phyloP scores from a whole-genome alignment of 345 rosid species.

The Viola odorata region DNA sequence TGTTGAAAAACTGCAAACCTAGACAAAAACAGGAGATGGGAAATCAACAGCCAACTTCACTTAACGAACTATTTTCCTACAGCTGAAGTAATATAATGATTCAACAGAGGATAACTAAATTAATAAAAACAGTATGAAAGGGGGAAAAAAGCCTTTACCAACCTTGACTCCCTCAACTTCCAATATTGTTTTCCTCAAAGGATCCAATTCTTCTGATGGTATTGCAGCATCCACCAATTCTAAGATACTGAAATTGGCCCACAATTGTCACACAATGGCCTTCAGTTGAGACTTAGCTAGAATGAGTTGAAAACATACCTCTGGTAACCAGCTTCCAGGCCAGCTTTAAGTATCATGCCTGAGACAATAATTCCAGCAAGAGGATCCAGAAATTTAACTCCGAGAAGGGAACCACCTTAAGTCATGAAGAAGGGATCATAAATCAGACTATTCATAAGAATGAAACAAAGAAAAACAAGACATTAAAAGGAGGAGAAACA shows the following conservation, averaged over 20 bases:
- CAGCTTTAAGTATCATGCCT: slow-evolving; percentile 80
- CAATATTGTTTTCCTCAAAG: slow-evolving; percentile 60
- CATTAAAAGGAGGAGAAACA: neutral
- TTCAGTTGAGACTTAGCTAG: too few species aligned
- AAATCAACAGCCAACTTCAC: too few species aligned
- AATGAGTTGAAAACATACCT: slow-evolving; percentile 38
- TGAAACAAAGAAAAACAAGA: neutral
- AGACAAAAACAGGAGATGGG: too few species aligned
- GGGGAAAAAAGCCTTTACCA: slow-evolving; percentile 10
- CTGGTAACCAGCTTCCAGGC: slow-evolving; percentile 72
- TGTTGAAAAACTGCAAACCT: too few species aligned
- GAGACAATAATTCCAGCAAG: slow-evolving; percentile 91
- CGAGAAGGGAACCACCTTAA: slow-evolving; percentile 86
- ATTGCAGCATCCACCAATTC: slow-evolving; percentile 97
- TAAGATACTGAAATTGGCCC: slow-evolving; percentile 48
- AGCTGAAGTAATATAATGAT: neutral
- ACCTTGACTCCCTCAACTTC: slow-evolving; percentile 85
- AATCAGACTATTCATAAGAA: slow-evolving; percentile 1
- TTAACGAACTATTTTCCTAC: too few species aligned
- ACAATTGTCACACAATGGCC: slow-evolving; percentile 12
- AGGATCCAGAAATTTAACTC: slow-evolving; percentile 80
- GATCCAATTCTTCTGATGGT: slow-evolving; percentile 63
- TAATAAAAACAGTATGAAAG: too few species aligned
- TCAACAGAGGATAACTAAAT: too few species aligned
- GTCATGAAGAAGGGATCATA: slow-evolving; percentile 17